Base-by-base conservation (phyloP, 164 flowering plant genomes). In the Piper longum region DNA sequence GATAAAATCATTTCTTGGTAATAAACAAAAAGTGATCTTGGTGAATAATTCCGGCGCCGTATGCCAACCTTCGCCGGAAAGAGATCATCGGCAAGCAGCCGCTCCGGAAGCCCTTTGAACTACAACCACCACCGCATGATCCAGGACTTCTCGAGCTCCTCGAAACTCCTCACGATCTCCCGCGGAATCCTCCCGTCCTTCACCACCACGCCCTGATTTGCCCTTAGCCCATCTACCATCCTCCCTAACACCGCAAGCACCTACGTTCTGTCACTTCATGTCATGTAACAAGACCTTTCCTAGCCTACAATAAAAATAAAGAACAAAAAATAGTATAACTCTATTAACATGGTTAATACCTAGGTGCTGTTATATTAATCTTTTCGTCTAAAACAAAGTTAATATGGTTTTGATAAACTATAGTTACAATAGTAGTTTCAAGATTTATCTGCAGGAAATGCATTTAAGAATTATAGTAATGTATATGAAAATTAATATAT, bases 161-260 rank as follows among this genome's bases (percentile, higher is more conserved):
- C 71, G 54, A 67, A 90, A 72, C 84, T 72, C 26, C 42, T 6
- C 40, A 93, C 81, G 16, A 90, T 83, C 66, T 78, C 62, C 1
- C 79, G 85, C 41, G 86, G 80, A 14, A 85, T 72, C 69, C 79
- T 75, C 43, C 91, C 95, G 0, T 70, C 83, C 66, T 79, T 71
- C 62, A 90, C 81, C 61, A 95, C 95, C 18, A 83, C 72, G 36
- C 84, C 89, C 67, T 90, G 63, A 74, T 93, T 97, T 64, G 74
- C 71, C 7, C 97, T 96, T 16, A 89, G 13, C 57, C 80, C 82
- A 2, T 81, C 85, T 67, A 81, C 58, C 0, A 81, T 66, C 63
- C 80, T 73, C 57, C 80, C 86, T 0, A 80, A 70, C 78, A 77
- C 85, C 8, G 79, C 83, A 62, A 91, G 62, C 0, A 76, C 89